These are phyloP conservation scores for Colletotrichum noveboracense DNA, from an alignment of 2,329 filamentous ascomycete genomes.

Conservation along the genomic window DNA sequence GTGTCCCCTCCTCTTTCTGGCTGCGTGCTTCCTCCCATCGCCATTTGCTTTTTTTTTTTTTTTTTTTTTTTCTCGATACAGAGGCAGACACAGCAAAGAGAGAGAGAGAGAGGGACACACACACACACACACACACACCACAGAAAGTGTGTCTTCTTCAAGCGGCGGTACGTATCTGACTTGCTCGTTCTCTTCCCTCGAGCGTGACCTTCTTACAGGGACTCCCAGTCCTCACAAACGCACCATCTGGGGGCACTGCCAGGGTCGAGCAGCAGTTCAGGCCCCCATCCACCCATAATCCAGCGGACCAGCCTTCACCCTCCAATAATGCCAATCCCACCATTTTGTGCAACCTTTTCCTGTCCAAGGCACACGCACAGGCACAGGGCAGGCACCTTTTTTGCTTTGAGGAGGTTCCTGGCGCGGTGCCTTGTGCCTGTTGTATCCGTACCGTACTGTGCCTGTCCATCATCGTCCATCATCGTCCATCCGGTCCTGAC, in stretches of 20 bases:
- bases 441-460: background rate
- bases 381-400: background rate
- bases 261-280: background rate
- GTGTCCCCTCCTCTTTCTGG: background rate
- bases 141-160: background rate
- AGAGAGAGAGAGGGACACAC: background rate
- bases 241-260: background rate
- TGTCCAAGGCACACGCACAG: background rate
- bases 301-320: background rate
- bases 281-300: background rate
- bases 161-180: background rate
- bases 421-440: conserved; percentile 5
- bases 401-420: background rate
- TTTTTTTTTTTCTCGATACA: background rate
- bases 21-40: background rate
- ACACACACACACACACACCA: background rate
- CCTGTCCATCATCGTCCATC: background rate
- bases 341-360: conserved; percentile 12
- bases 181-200: background rate
- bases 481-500: background rate
- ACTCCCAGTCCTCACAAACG: background rate
- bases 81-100: background rate
- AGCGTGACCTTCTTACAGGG: background rate
- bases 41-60: background rate
- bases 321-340: conserved; percentile 19